A percentile compares a stretch with the other conserved stretches of the same genome.
Conservation (phyloP, 441 rosid genomes). For the Geranium incanum region DNA sequence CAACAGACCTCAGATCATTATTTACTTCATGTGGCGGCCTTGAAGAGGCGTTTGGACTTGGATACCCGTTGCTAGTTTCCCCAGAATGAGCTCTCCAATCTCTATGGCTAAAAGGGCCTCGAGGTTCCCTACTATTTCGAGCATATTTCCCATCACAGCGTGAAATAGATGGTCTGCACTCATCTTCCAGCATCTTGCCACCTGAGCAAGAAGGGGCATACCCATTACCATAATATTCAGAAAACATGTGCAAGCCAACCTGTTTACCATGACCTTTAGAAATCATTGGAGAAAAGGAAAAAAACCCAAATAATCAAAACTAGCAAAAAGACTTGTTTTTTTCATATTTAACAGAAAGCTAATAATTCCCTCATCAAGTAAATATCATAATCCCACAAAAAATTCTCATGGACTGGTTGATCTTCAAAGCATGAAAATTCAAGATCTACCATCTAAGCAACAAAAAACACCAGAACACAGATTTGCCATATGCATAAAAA, state of each 20-base stretch:
- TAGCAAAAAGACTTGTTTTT: constrained; percentile 14
- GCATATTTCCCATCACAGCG: constrained; percentile 69
- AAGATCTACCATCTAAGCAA: neutral
- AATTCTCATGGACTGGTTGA: neutral
- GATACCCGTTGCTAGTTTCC: constrained; percentile 63
- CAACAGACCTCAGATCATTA: constrained; percentile 51
- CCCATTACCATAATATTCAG: constrained; percentile 61
- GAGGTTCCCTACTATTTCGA: constrained; percentile 56
- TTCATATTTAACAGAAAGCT: neutral
- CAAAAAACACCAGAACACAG: neutral
- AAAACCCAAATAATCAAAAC: constrained; percentile 25
- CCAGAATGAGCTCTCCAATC: constrained; percentile 68
- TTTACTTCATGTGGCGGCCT: constrained; percentile 44
- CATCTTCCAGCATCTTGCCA: constrained; percentile 59
- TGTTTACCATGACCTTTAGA: constrained; percentile 90
- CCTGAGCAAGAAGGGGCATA: constrained; percentile 46
- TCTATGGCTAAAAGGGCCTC: constrained; percentile 56
- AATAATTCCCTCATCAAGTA: constrained; percentile 3
- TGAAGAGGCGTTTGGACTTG: constrained; percentile 32
- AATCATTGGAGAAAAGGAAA: constrained; percentile 28
- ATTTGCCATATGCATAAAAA: neutral
- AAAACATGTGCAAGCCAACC: constrained; percentile 70
- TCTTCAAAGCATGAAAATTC: neutral
- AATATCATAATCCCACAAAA: neutral
- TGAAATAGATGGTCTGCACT: constrained; percentile 40